Evolutionary conservation across 1,284 basidiomycete genomes (phyloP), one percentile per base, ranked within the genome.

Genomic region (Chondrostereum purpureum): DNA sequence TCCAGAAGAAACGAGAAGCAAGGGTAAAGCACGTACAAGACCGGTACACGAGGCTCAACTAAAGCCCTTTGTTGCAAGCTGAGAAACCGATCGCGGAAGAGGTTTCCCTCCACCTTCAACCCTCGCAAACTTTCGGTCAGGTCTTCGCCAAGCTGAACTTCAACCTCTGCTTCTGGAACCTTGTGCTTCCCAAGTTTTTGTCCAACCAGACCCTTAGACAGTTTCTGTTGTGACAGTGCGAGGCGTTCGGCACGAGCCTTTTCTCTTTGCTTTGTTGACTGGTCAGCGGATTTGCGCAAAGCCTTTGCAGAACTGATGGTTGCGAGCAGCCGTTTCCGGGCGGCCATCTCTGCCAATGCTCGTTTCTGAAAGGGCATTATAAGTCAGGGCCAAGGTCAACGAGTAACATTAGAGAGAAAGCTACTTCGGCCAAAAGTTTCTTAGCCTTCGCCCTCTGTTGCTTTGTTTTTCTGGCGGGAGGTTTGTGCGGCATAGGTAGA

Each of bases 111-210:
- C 49, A 89, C 90, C 77, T 92, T 92, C 55, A 99, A 66, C 42
- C 75, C 83, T 41, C 94, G 69, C 54, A 98, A 64, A 57, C 74
- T 91, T 64, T 98, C 95, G 47, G 80, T 86, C 33, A 98, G 65
- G 58, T 98, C 92, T 54, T 97, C 93, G 4, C 89, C 90, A 0
- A 95, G 75, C 64, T 97, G 94, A 12, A 97, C 92, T 40, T 87
- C 84, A 5, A 93, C 73, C 18, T 76, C 69, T 5, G 69, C 73
- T 53, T 81, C 78, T 1, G 78, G 80, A 0, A 96, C 85, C 38
- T 75, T 71, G 57, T 91, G 79, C 63, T 84, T 90, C 18, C 92
- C 86, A 5, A 95, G 53, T 60, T 76, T 77, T 62, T 80, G 68
- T 27, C 80, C 89, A 36, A 67, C 77, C 13, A 92, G 60, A 3